These are phyloP conservation scores for Psidium friedrichsthalianum DNA, from an alignment of 345 rosid genomes.

Conservation along the genomic window DNA sequence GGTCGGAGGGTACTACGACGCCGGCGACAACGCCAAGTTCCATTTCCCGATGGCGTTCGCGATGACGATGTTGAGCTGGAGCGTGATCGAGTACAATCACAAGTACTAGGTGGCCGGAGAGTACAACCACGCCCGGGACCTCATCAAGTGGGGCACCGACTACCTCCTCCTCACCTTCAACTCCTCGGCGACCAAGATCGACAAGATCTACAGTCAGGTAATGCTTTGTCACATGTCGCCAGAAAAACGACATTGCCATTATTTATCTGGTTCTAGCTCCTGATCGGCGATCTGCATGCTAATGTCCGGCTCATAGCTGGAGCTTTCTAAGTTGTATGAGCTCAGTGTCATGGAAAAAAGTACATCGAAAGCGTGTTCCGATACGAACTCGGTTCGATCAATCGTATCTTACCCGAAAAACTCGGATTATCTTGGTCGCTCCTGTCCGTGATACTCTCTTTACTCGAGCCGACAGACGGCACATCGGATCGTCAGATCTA, in stretches of 20 bases:
- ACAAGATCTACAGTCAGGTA: slow-evolving; percentile 56
- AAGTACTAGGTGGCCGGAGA: slow-evolving; percentile 51
- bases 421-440: background rate
- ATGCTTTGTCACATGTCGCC: background rate
- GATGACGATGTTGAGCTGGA: slow-evolving; percentile 95
- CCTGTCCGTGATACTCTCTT: background rate
- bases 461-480: background rate
- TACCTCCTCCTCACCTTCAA: slow-evolving; percentile 80
- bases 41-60: slow-evolving; percentile 86
- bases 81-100: slow-evolving; percentile 66
- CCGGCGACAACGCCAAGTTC: slow-evolving; percentile 67
- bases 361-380: background rate
- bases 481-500: background rate
- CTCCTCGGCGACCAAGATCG: slow-evolving; percentile 42
- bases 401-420: too few relatives aligned
- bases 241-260: background rate
- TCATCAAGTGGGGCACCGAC: slow-evolving; percentile 82
- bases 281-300: background rate
- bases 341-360: background rate
- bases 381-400: background rate
- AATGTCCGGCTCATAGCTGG: too few relatives aligned
- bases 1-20: slow-evolving; percentile 85
- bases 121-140: slow-evolving; percentile 47
- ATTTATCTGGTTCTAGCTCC: background rate
- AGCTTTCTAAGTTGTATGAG: background rate